phyloP scores from a whole-genome alignment of 257 asterid species.

The Lavandula angustifolia region DNA sequence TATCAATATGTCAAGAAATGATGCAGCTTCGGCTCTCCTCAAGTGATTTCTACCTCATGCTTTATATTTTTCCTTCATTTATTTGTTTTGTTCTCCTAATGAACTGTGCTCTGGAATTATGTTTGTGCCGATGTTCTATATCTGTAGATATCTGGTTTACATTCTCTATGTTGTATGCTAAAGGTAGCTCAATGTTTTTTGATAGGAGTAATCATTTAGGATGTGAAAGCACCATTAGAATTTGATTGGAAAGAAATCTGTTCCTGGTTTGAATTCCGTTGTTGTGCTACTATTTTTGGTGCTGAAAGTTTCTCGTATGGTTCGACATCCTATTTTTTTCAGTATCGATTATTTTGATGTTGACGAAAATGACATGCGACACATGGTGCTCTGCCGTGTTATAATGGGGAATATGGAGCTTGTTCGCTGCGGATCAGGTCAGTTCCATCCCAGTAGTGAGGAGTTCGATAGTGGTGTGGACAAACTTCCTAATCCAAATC shows the following conservation, averaged over 20 bases:
- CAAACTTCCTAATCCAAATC: slow-evolving; percentile 64
- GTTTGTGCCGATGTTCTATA: background rate
- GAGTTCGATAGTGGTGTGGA: slow-evolving; percentile 95
- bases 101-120: background rate
- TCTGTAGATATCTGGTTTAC: background rate
- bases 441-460: slow-evolving; percentile 86
- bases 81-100: background rate
- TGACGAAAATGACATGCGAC: slow-evolving; percentile 80
- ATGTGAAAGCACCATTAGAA: background rate
- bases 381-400: slow-evolving; percentile 60
- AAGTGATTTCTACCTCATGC: background rate
- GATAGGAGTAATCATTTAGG: slow-evolving; percentile 13
- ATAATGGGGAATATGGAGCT: slow-evolving; percentile 69
- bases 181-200: background rate
- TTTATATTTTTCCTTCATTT: background rate
- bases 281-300: slow-evolving; percentile 14
- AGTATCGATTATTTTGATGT: slow-evolving; percentile 70
- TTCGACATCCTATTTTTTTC: slow-evolving; percentile 41
- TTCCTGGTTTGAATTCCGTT: too few relatives aligned
- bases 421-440: slow-evolving; percentile 70
- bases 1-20: slow-evolving; percentile 1
- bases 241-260: background rate
- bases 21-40: slow-evolving; percentile 10
- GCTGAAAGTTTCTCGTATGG: slow-evolving; percentile 10
- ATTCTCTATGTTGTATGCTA: background rate